Evolutionary conservation across 108 stramenopile genomes (phyloP).

Genomic region (Nannochloropsis oceanica): DNA sequence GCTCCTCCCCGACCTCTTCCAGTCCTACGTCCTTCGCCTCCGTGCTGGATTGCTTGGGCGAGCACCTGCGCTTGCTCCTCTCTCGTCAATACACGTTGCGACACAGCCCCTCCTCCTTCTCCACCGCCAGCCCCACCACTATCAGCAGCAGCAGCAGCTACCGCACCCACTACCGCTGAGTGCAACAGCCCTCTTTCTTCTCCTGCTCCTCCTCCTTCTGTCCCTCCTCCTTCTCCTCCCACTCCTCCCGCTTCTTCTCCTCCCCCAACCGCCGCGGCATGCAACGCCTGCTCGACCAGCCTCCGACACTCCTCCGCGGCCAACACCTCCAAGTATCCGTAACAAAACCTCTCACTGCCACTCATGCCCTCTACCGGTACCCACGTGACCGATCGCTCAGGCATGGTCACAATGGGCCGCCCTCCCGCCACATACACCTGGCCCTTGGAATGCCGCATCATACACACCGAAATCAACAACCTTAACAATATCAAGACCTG

Average conservation of each 20-base stretch:
- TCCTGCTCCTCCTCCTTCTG: background rate
- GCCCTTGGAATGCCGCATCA: slow-evolving; percentile 55
- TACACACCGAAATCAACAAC: slow-evolving; percentile 36
- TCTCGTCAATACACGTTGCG: background rate
- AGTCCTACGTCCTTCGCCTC: background rate
- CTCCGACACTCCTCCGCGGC: slow-evolving; percentile 11
- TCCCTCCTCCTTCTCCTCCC: background rate
- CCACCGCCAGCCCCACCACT: background rate
- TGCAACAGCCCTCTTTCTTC: background rate
- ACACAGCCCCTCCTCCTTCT: background rate
- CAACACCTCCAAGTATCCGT: slow-evolving; percentile 2
- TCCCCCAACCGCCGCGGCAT: background rate
- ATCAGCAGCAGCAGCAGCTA: too few species aligned
- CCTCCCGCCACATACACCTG: slow-evolving; percentile 28
- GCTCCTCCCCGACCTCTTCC: background rate
- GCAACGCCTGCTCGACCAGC: background rate
- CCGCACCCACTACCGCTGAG: background rate
- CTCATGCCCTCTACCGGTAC: background rate
- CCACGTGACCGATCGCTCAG: background rate
- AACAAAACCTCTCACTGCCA: background rate
- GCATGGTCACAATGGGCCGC: background rate
- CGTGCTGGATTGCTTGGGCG: background rate
- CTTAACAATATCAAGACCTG: slow-evolving; percentile 36
- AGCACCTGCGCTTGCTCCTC: background rate
- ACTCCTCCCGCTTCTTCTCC: background rate